Evolutionary conservation across 2,329 filamentous ascomycete genomes (phyloP).

Genomic region (Mycosphaerella sp.): DNA sequence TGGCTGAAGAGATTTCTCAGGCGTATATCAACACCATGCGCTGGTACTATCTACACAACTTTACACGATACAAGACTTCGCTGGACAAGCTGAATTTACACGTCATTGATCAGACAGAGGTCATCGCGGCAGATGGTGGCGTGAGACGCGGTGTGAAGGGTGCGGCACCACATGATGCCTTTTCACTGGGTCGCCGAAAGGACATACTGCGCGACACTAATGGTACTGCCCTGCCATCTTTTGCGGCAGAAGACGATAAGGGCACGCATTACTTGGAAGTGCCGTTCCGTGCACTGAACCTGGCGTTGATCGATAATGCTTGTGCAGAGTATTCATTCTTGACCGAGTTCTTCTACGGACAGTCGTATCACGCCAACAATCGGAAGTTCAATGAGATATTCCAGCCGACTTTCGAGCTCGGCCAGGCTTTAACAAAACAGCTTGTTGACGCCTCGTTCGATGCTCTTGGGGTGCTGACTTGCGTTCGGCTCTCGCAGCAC

Average conservation of each 20-base stretch:
- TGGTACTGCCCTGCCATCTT: constrained; percentile 73
- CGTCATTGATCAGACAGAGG: constrained; percentile 72
- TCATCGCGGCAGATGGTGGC: constrained; percentile 60
- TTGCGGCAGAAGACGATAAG: constrained; percentile 86
- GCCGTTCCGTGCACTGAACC: constrained; percentile 89
- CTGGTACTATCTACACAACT: constrained; percentile 95
- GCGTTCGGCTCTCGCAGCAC: constrained; percentile 87
- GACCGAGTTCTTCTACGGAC: constrained; percentile 77
- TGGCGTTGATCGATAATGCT: constrained; percentile 88
- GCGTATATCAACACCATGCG: constrained; percentile 98
- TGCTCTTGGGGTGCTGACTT: constrained; percentile 79
- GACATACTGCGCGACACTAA: constrained; percentile 72
- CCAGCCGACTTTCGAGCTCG: constrained; percentile 79
- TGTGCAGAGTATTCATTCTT: constrained; percentile 94
- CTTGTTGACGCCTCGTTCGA: constrained; percentile 74
- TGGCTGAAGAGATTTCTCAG: constrained; percentile 83
- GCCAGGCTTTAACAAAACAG: constrained; percentile 66
- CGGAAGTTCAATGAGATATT: constrained; percentile 84
- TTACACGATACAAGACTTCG: constrained; percentile 77
- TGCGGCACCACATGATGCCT: constrained; percentile 62
- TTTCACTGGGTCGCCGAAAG: constrained; percentile 78
- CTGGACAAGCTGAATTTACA: constrained; percentile 82
- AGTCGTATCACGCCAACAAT: constrained; percentile 70
- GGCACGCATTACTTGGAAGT: constrained; percentile 79
- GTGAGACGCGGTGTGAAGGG: constrained; percentile 34